Base-by-base conservation (phyloP, 768 basidiomycete genomes). In the Naganishia vaughanmartiniae region DNA sequence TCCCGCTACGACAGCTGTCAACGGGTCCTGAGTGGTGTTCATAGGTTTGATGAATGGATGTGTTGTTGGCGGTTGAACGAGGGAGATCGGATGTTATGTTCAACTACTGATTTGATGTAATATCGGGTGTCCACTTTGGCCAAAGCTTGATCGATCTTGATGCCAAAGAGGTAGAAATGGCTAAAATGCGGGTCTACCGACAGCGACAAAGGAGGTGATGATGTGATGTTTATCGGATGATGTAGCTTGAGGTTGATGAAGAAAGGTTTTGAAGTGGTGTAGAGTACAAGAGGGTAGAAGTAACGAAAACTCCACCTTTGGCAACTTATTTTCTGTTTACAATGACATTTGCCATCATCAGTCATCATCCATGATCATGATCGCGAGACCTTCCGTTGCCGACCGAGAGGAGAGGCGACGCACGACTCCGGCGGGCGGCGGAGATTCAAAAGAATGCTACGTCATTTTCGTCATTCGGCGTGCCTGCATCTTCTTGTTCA, bases 291-390 rank as follows among this genome's bases (percentile, higher is more conserved):
- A n/a, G n/a, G n/a, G n/a, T n/a, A n/a, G n/a, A n/a, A n/a, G n/a
- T n/a, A n/a, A n/a, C n/a, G n/a, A 34, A 55, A 19, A 30, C 33
- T 31, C 54, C 54, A 34, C 54, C 28, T 55, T 34, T 55, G 54
- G 33, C 54, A 55, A 30, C 30, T 54, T 21, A 31, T 55, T 55
- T 55, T 55, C 54, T 58, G 57, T 58, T 58, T 33, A 58, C 55
- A 31, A n/a, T 36, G 4, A 36, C 42, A 42, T 34, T 36, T 34
- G 34, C 57, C 57, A 58, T 58, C 57, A 58, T 33, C 57, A 36
- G 34, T 36, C 33, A 58, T 58, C 57, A 31, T 21, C 24, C 24
- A 26, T 26, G 45, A 15, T 46, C 15, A 46, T 36, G 42, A 42
- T 42, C 42, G 48, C 48, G 48, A 51, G 48, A 21, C 57, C 57